phyloP scores from a whole-genome alignment of 148 eudicot genomes.

The Rhododendron molle region DNA sequence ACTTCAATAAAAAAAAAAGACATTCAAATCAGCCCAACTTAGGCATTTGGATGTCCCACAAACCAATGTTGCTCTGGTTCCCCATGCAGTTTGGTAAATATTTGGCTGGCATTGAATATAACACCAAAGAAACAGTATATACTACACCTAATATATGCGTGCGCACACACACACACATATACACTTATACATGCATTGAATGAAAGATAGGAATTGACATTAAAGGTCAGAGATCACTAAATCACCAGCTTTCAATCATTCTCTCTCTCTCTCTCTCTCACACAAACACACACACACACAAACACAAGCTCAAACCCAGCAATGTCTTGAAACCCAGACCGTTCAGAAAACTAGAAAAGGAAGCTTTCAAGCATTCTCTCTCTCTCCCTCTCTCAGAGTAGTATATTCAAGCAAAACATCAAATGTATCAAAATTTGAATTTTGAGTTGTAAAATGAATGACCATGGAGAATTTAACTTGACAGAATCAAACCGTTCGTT shows the following conservation, averaged over 20 bases:
- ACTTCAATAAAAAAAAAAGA: not conserved
- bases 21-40: not conserved
- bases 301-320: not conserved
- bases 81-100: not conserved
- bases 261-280: not conserved
- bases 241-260: not conserved
- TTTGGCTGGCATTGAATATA: not conserved
- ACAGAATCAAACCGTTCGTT: no score
- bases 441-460: no score
- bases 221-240: not conserved
- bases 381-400: no score
- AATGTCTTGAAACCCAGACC: no score
- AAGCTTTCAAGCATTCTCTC: no score
- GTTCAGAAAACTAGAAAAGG: no score
- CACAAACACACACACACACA: no score
- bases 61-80: not conserved
- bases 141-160: not conserved
- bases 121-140: not conserved
- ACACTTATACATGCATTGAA: not conserved
- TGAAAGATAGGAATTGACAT: not conserved
- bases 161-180: no score
- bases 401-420: no score
- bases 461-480: no score
- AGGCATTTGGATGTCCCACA: constrained; percentile 2
- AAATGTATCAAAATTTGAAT: no score